phyloP scores from a whole-genome alignment of 179 eudicot genomes.

The Beta corolliflora region DNA sequence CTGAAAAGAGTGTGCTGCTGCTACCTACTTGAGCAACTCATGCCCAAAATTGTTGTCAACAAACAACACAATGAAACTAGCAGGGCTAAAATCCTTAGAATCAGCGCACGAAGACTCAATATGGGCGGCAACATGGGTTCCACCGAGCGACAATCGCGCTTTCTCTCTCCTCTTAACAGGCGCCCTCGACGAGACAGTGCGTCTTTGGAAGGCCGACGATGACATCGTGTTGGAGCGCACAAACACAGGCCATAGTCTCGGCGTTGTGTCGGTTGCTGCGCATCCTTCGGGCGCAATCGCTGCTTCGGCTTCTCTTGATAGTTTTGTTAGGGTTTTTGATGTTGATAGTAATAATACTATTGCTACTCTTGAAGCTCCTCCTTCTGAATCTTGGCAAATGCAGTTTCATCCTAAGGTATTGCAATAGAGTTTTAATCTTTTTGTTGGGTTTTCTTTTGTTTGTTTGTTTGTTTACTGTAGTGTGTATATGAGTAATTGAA shows the following conservation, averaged over 20 bases:
- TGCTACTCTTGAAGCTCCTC: conserved; percentile 86
- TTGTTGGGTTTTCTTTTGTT: background rate
- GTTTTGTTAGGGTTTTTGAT: conserved; percentile 85
- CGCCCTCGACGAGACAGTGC: conserved; percentile 83
- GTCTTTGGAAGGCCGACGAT: conserved; percentile 64
- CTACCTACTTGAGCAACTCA: too few species aligned
- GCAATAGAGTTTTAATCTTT: background rate
- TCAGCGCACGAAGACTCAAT: conserved; percentile 81
- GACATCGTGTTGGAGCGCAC: conserved; percentile 58
- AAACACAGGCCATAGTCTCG: conserved; percentile 80
- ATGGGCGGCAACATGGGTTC: conserved; percentile 89
- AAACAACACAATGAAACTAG: conserved; percentile 59
- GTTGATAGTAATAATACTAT: conserved; percentile 73
- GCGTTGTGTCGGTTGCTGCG: conserved; percentile 89
- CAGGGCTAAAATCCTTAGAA: conserved; percentile 61
- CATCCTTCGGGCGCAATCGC: conserved; percentile 87
- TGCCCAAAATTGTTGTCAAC: too few species aligned
- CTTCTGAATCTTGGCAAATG: conserved; percentile 94
- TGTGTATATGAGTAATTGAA: background rate
- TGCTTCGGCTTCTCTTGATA: conserved; percentile 89
- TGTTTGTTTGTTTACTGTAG: background rate
- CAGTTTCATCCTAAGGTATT: conserved; percentile 75
- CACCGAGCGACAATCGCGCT: conserved; percentile 48
- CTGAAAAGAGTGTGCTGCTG: too few species aligned
- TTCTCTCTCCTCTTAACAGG: conserved; percentile 74